Percentiles rank a stretch among this genome's conserved stretches.
Conservation (phyloP, 768 basidiomycete genomes). For the Coprinopsis sp. region DNA sequence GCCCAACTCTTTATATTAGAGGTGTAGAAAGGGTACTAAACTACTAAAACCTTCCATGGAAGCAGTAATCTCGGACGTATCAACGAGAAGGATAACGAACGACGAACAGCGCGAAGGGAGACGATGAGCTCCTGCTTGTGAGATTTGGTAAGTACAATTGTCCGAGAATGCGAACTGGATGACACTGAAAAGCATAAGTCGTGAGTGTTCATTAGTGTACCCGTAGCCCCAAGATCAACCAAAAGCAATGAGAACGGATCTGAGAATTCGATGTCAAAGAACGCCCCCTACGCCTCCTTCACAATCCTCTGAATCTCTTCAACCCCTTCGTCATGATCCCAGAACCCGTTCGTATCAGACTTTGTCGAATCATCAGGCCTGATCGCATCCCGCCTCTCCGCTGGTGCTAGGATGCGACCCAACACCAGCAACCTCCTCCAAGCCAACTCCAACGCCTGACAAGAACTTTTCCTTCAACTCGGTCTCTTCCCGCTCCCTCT, state of each 20-base stretch:
- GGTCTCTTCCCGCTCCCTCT: slow-evolving; percentile 51
- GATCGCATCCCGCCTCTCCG: slow-evolving; percentile 18
- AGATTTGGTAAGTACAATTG: too few species aligned
- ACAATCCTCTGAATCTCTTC: slow-evolving; percentile 64
- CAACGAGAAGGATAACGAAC: too few species aligned
- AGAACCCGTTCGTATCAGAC: slow-evolving; percentile 17
- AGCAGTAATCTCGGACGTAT: too few species aligned
- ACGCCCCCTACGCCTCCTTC: slow-evolving; percentile 45
- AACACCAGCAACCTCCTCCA: slow-evolving; percentile 13
- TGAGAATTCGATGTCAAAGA: background rate
- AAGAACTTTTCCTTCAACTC: slow-evolving; percentile 38
- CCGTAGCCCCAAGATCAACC: background rate
- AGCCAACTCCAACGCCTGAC: slow-evolving; percentile 16
- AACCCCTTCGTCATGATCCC: slow-evolving; percentile 69
- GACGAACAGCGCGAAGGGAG: too few species aligned
- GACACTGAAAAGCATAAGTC: too few species aligned
- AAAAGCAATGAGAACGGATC: background rate
- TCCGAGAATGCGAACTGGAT: too few species aligned
- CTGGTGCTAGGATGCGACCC: slow-evolving; percentile 10
- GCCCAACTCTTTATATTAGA: too few species aligned
- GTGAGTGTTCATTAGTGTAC: too few species aligned
- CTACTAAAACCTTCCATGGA: too few species aligned
- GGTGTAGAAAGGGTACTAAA: too few species aligned
- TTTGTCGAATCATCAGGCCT: slow-evolving; percentile 28
- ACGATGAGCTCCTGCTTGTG: too few species aligned